Evolutionary conservation across 2,329 filamentous ascomycete genomes (phyloP).

Genomic region (Fusarium sp.): DNA sequence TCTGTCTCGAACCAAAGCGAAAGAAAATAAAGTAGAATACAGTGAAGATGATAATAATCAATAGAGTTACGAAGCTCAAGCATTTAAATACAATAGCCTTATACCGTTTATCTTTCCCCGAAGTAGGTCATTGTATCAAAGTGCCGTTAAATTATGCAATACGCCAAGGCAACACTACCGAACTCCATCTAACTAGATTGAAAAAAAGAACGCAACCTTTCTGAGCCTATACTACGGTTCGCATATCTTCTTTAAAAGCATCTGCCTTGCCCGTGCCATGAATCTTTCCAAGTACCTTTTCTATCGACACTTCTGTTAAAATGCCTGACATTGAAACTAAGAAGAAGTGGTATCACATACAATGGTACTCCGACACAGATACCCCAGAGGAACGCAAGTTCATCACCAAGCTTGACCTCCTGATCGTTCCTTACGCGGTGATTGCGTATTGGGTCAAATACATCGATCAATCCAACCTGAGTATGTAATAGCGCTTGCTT

Average conservation of each 20-base stretch:
- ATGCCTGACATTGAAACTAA: constrained; percentile 20
- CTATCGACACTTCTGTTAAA: not conserved
- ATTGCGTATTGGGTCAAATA: constrained; percentile 49
- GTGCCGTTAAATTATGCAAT: constrained; percentile 18
- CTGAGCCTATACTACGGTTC: not conserved
- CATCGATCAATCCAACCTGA: constrained; percentile 47
- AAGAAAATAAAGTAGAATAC: too few species aligned
- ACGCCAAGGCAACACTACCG: constrained; percentile 9
- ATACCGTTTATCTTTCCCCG: not conserved
- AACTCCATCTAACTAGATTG: not conserved
- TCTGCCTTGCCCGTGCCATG: not conserved
- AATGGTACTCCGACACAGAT: constrained; percentile 32
- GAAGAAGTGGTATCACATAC: constrained; percentile 32
- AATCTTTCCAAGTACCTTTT: not conserved
- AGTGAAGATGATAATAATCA: too few species aligned
- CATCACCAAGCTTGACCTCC: constrained; percentile 65
- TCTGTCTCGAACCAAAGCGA: too few species aligned
- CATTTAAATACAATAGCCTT: not conserved
- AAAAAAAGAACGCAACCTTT: constrained; percentile 6
- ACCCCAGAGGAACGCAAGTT: constrained; percentile 32
- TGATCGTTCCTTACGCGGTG: constrained; percentile 55
- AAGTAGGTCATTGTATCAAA: constrained; percentile 6
- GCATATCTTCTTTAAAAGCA: constrained; percentile 10
- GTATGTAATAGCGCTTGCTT: constrained; percentile 1
- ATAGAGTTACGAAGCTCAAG: too few species aligned